A percentile compares a stretch with the other conserved stretches of the same genome.
These are phyloP conservation scores for Cordyceps farinosa DNA, from an alignment of 2,329 filamentous ascomycete genomes.

Conservation along the genomic window DNA sequence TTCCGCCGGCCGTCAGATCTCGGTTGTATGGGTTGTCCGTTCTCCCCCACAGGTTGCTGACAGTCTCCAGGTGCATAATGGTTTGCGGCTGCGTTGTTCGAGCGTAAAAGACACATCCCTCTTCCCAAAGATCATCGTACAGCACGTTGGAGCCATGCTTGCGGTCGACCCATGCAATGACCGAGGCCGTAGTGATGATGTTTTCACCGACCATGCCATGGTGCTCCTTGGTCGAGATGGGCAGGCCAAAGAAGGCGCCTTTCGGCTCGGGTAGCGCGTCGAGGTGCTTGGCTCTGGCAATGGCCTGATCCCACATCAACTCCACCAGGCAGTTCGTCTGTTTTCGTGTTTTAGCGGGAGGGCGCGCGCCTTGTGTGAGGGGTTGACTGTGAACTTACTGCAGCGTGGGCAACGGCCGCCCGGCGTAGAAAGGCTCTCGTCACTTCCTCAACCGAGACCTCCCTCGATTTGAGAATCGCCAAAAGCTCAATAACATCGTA, in stretches of 20 bases:
- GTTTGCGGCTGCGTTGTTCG: constrained; percentile 67
- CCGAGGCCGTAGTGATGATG: constrained; percentile 28
- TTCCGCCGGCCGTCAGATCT: constrained; percentile 59
- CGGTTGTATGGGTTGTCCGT: constrained; percentile 62
- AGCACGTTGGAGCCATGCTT: constrained; percentile 32
- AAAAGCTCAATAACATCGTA: constrained; percentile 26
- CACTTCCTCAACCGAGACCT: constrained; percentile 17
- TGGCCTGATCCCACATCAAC: constrained; percentile 35
- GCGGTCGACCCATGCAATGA: constrained; percentile 31
- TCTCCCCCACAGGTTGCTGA: constrained; percentile 61
- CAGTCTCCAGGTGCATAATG: constrained; percentile 53
- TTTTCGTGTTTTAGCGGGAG: background rate
- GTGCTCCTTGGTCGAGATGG: constrained; percentile 36
- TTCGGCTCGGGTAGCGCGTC: constrained; percentile 32
- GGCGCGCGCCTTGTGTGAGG: background rate
- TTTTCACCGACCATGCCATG: constrained; percentile 33
- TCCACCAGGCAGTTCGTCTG: constrained; percentile 34
- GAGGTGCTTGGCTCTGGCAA: constrained; percentile 31
- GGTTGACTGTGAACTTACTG: background rate
- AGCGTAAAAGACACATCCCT: constrained; percentile 54
- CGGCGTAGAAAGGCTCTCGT: constrained; percentile 17
- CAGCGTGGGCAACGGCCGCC: constrained; percentile 17
- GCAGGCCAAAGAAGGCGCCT: constrained; percentile 33
- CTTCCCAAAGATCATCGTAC: constrained; percentile 28
- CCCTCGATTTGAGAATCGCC: background rate